These are phyloP conservation scores for Coemansia sp. DNA, from an alignment of 192 early-diverging fungal genomes.

Conservation along the genomic window DNA sequence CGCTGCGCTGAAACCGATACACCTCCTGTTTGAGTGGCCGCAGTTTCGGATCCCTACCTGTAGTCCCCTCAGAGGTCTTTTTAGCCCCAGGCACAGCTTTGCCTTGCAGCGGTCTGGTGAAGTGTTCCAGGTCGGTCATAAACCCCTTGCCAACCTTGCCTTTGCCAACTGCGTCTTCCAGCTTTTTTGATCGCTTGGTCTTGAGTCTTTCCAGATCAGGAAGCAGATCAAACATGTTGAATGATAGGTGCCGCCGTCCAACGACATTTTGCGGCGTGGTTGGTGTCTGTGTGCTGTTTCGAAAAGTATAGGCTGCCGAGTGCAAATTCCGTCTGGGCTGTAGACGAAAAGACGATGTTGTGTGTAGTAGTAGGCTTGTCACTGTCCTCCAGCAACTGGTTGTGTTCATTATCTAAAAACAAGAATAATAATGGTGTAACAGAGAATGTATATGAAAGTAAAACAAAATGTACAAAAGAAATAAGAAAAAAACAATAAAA, in stretches of 20 bases:
- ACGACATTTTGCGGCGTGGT: not conserved
- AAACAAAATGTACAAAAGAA: no score
- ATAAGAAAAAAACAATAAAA: no score
- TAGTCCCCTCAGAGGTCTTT: not conserved
- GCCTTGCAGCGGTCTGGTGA: conserved; percentile 18
- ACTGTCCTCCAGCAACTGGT: not conserved
- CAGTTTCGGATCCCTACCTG: not conserved
- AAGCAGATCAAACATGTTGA: conserved; percentile 53
- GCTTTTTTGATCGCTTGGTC: conserved; percentile 27
- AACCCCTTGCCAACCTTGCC: conserved; percentile 30
- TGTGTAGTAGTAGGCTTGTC: not conserved
- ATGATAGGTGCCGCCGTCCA: conserved; percentile 13
- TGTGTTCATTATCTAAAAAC: not conserved
- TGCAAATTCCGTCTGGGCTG: not conserved
- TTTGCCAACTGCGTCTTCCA: conserved; percentile 40
- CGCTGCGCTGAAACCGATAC: conserved; percentile 40
- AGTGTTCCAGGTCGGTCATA: conserved; percentile 25
- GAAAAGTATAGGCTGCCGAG: not conserved
- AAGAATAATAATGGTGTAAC: no score
- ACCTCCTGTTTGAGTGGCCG: conserved; percentile 33
- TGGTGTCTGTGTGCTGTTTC: not conserved
- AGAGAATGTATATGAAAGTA: not conserved
- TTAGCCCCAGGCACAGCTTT: not conserved
- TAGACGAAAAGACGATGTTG: not conserved
- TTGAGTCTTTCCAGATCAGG: conserved; percentile 41